Percentiles rank a stretch among this genome's conserved stretches.
phyloP scores from a whole-genome alignment of 257 asterid species.

The Solanum tarapatanum region DNA sequence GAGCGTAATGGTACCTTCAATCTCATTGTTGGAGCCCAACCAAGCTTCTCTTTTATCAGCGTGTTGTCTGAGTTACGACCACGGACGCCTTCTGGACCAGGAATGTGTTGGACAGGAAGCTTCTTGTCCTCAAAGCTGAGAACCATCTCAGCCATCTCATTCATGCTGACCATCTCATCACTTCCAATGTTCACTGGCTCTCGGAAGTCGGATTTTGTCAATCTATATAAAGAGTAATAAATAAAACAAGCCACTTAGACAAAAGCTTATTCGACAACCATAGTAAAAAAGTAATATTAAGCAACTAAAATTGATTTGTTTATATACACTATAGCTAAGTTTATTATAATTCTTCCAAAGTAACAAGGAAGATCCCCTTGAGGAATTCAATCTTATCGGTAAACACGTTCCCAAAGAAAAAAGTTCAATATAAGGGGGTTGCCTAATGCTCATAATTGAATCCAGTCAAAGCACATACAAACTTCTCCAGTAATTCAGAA shows the following conservation, averaged over 20 bases:
- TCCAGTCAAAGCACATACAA: neutral
- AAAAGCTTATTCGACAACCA: neutral
- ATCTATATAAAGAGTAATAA: conserved; percentile 16
- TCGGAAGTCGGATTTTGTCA: conserved; percentile 79
- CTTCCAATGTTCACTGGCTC: conserved; percentile 94
- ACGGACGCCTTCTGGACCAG: conserved; percentile 92
- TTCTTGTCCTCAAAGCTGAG: conserved; percentile 68
- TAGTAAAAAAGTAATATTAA: neutral
- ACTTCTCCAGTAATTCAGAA: neutral
- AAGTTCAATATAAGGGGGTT: neutral
- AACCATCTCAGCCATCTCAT: conserved; percentile 89
- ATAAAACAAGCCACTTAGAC: neutral
- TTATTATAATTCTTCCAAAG: neutral
- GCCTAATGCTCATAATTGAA: neutral
- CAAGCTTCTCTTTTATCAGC: conserved; percentile 81
- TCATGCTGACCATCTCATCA: conserved; percentile 96
- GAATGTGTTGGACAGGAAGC: conserved; percentile 72
- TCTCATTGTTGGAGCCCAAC: conserved; percentile 94
- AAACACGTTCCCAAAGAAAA: neutral
- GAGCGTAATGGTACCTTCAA: conserved; percentile 40
- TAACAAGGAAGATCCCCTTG: neutral
- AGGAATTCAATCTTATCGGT: neutral
- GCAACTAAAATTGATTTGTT: neutral
- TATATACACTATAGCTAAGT: neutral
- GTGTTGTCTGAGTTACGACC: conserved; percentile 90